Conservation (phyloP, 768 basidiomycete genomes). For the Suillus bovinus region DNA sequence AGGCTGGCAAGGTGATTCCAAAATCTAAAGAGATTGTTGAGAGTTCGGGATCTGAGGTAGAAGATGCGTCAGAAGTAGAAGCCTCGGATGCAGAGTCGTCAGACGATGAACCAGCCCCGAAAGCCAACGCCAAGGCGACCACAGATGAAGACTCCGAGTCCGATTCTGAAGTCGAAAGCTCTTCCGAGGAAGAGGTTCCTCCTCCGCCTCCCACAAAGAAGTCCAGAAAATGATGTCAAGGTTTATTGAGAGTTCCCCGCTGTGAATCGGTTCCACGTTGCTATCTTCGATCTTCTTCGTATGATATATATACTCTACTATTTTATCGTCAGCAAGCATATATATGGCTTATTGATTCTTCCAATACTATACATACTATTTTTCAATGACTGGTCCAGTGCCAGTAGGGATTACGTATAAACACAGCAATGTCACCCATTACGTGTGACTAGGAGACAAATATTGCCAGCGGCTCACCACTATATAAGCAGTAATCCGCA, state of each 20-base stretch:
- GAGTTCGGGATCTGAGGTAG: slow-evolving; percentile 33
- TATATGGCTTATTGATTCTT: slow-evolving; percentile 4
- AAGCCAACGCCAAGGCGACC: slow-evolving; percentile 18
- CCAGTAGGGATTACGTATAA: slow-evolving; percentile 3
- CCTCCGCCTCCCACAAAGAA: slow-evolving; percentile 29
- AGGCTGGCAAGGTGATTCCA: slow-evolving; percentile 22
- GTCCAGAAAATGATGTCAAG: slow-evolving; percentile 21
- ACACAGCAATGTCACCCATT: slow-evolving; percentile 25
- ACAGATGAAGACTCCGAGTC: slow-evolving; percentile 16
- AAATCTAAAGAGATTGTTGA: slow-evolving; percentile 28
- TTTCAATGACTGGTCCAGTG: not conserved
- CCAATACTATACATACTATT: slow-evolving; percentile 6
- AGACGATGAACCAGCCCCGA: slow-evolving; percentile 26
- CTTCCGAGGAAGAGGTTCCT: slow-evolving; percentile 37
- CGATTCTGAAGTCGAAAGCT: slow-evolving; percentile 28
- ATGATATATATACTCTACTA: slow-evolving; percentile 4
- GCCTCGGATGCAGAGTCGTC: slow-evolving; percentile 16
- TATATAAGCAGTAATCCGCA: slow-evolving; percentile 24
- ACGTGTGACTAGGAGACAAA: not conserved
- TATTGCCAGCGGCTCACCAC: slow-evolving; percentile 15
- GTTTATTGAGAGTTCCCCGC: not conserved
- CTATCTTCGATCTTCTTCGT: not conserved
- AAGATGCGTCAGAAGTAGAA: slow-evolving; percentile 9
- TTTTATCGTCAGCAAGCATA: slow-evolving; percentile 3
- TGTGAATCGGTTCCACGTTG: not conserved